Evolutionary conservation across 1,284 basidiomycete genomes (phyloP).

Genomic region (Gomphus sp.): DNA sequence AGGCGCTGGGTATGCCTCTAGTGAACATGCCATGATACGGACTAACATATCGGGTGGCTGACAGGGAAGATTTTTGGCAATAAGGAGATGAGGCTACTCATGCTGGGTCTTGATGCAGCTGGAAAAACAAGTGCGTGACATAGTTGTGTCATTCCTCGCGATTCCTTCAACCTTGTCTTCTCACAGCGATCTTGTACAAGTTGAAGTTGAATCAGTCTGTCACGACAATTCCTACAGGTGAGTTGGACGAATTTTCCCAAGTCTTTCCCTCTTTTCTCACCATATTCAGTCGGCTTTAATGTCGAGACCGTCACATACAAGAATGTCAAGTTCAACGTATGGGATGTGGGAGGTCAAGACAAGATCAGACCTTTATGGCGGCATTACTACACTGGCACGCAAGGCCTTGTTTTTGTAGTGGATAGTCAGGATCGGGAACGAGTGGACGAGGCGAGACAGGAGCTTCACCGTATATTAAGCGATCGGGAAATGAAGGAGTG

Average conservation of each 20-base stretch:
- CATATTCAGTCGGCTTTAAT: constrained; percentile 77
- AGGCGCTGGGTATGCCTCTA: constrained; percentile 22
- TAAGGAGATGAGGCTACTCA: constrained; percentile 55
- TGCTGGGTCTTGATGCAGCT: constrained; percentile 91
- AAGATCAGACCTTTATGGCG: constrained; percentile 98
- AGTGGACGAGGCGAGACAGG: constrained; percentile 94
- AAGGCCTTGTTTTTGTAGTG: constrained; percentile 57
- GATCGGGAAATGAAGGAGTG: constrained; percentile 99
- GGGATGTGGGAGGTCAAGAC: constrained; percentile 99
- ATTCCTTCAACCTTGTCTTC: constrained; percentile 1
- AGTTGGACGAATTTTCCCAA: constrained; percentile 16
- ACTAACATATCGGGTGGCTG: background rate
- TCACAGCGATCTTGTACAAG: constrained; percentile 94
- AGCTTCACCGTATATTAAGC: constrained; percentile 93
- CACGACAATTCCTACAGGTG: constrained; percentile 82
- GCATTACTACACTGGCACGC: constrained; percentile 83
- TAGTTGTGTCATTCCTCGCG: background rate
- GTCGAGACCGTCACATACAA: constrained; percentile 99
- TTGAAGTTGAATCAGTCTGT: constrained; percentile 98
- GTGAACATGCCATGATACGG: background rate
- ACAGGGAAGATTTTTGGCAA: constrained; percentile 46
- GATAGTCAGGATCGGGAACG: constrained; percentile 82
- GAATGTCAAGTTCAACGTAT: constrained; percentile 99
- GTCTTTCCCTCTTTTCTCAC: constrained; percentile 6
- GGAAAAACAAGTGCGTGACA: constrained; percentile 77